Evolutionary conservation across 1,284 basidiomycete species (phyloP).

Genomic region (Malassezia pachydermatis): DNA sequence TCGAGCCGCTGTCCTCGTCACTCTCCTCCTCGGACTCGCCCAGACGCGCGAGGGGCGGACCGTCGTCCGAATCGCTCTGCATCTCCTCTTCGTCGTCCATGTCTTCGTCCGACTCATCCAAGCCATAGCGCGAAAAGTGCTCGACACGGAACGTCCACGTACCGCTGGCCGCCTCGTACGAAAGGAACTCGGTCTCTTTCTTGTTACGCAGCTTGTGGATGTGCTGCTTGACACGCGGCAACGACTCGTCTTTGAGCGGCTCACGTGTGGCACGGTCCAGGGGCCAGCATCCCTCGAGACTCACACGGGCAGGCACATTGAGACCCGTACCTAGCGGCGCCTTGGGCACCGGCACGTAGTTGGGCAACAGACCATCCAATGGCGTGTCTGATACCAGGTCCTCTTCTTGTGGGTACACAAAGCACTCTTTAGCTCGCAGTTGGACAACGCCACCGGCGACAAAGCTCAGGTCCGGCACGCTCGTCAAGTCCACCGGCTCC

Average conservation of each 20-base stretch:
- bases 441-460: constrained; percentile 77
- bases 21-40: constrained; percentile 18
- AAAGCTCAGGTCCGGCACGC: constrained; percentile 63
- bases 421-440: constrained; percentile 82
- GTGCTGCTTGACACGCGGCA: constrained; percentile 63
- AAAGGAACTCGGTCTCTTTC: constrained; percentile 73
- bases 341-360: constrained; percentile 51
- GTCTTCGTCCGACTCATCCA: constrained; percentile 45
- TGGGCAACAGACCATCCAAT: constrained; percentile 35
- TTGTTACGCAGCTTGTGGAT: constrained; percentile 73
- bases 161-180: constrained; percentile 68
- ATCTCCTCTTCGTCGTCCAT: constrained; percentile 16
- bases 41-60: constrained; percentile 23
- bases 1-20: constrained; percentile 8
- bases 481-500: constrained; percentile 76
- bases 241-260: constrained; percentile 70
- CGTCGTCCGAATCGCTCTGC: constrained; percentile 25
- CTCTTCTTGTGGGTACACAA: constrained; percentile 73
- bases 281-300: constrained; percentile 73
- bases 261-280: constrained; percentile 82
- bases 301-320: constrained; percentile 74
- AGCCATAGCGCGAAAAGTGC: constrained; percentile 58
- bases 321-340: constrained; percentile 67
- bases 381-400: constrained; percentile 36
- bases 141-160: constrained; percentile 89